Percentiles rank a stretch among this genome's conserved stretches.
Evolutionary conservation across 169 alveolate genomes (phyloP).

Genomic region (Plasmodium sp.): DNA sequence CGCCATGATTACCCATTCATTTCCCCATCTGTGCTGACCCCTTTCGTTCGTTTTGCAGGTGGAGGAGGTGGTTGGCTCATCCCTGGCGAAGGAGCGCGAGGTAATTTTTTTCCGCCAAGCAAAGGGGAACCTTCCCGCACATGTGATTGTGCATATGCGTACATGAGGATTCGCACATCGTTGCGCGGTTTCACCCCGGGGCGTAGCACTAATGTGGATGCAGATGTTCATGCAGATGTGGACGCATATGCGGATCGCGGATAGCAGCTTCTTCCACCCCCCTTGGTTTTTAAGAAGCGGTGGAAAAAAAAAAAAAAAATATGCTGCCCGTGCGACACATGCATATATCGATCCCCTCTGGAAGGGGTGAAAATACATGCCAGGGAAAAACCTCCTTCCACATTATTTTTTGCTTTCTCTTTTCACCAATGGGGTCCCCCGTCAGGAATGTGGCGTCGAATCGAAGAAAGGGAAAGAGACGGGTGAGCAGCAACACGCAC

Average conservation of each 20-base stretch:
- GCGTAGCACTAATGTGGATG: not conserved
- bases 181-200: not conserved
- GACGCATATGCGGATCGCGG: not conserved
- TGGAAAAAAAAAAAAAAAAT: no score
- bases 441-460: slow-evolving; percentile 9
- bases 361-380: not conserved
- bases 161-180: not conserved
- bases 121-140: not conserved
- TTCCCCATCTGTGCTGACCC: not conserved
- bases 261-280: not conserved
- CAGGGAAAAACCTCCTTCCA: not conserved
- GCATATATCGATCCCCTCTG: not conserved
- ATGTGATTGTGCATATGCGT: not conserved
- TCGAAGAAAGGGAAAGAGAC: not conserved
- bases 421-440: not conserved
- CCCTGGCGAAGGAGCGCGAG: not conserved
- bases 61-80: not conserved
- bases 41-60: not conserved
- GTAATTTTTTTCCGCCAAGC: not conserved
- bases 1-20: not conserved
- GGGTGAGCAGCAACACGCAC: slow-evolving; percentile 16
- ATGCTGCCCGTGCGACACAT: not conserved
- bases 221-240: not conserved
- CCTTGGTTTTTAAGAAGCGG: not conserved
- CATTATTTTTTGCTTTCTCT: not conserved